A percentile compares a stretch with the other conserved stretches of the same genome.
phyloP scores from a whole-genome alignment of 2,329 filamentous ascomycete species.

The Xylariaceae sp. region DNA sequence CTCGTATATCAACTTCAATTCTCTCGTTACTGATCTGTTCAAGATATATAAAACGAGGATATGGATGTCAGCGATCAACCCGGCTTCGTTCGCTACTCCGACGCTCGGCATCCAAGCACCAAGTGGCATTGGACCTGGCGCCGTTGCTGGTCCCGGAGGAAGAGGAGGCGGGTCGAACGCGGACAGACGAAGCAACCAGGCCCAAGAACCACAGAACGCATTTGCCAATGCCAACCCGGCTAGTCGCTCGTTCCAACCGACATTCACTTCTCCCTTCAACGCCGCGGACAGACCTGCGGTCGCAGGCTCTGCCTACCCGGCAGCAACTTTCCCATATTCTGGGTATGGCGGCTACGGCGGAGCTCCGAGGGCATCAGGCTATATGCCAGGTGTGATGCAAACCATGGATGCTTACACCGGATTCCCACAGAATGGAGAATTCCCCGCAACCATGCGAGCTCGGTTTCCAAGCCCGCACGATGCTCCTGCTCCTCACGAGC shows the following conservation, averaged over 20 bases:
- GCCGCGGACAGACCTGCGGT: conserved; percentile 39
- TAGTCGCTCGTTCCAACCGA: conserved; percentile 39
- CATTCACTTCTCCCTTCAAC: conserved; percentile 40
- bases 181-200: conserved; percentile 46
- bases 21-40: conserved; percentile 93
- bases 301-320: conserved; percentile 37
- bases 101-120: conserved; percentile 68
- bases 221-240: conserved; percentile 37
- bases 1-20: conserved; percentile 98
- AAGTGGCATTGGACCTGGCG: conserved; percentile 62
- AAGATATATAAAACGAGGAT: conserved; percentile 99
- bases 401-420: conserved; percentile 40
- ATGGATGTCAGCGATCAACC: conserved; percentile 99
- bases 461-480: conserved; percentile 33
- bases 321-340: conserved; percentile 38
- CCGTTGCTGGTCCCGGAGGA: conserved; percentile 59
- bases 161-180: conserved; percentile 42
- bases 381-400: conserved; percentile 37
- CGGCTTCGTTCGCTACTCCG: conserved; percentile 85
- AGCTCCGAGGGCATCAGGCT: conserved; percentile 37
- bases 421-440: conserved; percentile 38
- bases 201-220: conserved; percentile 37
- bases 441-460: conserved; percentile 44
- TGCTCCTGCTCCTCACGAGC: conserved; percentile 32
- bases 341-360: conserved; percentile 42